Percentiles rank a stretch among this genome's conserved stretches.
These are phyloP conservation scores for Pyricularia sp. DNA, from an alignment of 2,329 filamentous ascomycete species.

Conservation along the genomic window DNA sequence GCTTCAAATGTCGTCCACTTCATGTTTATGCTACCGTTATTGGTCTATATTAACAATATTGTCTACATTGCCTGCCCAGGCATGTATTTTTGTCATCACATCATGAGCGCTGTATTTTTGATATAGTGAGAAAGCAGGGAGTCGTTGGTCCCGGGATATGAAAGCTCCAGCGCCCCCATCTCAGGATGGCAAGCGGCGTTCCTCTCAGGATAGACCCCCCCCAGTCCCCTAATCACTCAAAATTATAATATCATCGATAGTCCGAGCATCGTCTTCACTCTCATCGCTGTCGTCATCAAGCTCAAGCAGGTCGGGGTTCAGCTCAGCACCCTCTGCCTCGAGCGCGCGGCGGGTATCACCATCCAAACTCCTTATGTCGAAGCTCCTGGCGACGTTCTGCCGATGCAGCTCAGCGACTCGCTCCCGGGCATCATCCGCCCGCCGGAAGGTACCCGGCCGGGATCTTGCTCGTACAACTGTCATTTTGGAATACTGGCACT, in stretches of 20 bases:
- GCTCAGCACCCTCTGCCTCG: constrained; percentile 11
- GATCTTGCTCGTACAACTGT: not conserved
- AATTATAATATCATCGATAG: not conserved
- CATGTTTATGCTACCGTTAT: not conserved
- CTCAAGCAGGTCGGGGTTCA: constrained; percentile 5
- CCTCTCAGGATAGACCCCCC: not conserved
- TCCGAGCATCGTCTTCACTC: not conserved
- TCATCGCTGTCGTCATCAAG: not conserved
- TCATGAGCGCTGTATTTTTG: not conserved
- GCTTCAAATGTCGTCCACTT: not conserved
- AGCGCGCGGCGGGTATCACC: constrained; percentile 10
- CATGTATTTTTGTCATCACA: not conserved
- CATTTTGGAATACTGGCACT: not conserved
- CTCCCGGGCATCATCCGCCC: not conserved
- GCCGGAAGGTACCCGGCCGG: not conserved
- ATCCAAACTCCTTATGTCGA: constrained; percentile 7
- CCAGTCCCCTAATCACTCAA: not conserved
- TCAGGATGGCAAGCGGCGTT: not conserved
- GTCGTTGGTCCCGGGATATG: not conserved
- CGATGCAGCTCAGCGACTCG: not conserved
- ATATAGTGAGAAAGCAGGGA: not conserved
- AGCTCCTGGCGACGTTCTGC: constrained; percentile 6
- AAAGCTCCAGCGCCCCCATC: not conserved
- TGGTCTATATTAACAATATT: not conserved
- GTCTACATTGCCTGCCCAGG: not conserved